Base-by-base conservation (phyloP, 345 rosid genomes). In the Sisymbrium irio region DNA sequence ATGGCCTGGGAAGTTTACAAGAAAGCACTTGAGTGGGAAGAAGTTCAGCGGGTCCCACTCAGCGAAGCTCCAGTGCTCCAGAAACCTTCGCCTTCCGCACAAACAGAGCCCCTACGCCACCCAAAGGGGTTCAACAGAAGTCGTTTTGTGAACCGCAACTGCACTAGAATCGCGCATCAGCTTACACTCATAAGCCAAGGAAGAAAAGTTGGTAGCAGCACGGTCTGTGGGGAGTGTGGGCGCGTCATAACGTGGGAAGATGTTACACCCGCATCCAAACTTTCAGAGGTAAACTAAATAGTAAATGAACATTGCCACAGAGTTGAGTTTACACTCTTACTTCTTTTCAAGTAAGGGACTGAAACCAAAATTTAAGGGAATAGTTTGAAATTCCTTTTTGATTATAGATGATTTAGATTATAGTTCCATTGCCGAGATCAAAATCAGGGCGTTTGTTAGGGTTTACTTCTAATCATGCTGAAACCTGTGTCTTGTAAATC, bases 1-100 rank as follows among this genome's bases (percentile, higher is more conserved):
- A 89, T 89, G 93, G 99, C 99, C 17, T 96, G 99, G 99, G 99
- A 96, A 86, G 94, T 96, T 27, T 89, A 82, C 47, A 82, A 61
- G 66, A 86, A 82, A 79, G 77, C 95, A 22, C 69, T 92, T 41
- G 89, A 89, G 59, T 92, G 97, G 97, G 94, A 90, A 74, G 96
- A 96, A 83, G 98, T 96, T 70, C 98, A 85, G 19, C 87, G 92
- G 3, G 87, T 80, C 35, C 72, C 97, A 18, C 47, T 81, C 15
- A 88, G 76, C 32, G 99, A 88, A 71, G 53, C 93, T 40, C 61
- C 82, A 30, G 39, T 67, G 4, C 85, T 82, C 37, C 77, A 60
- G 41, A 88, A 82, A 70, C 84, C 88, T 18, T 61, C 81, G 12
- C 71, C 84, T 13, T 80, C 86, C 18, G 79, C 72, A 57, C 36